Base-by-base conservation (phyloP, 2,329 filamentous ascomycete species). In the Aspergillus sp. region DNA sequence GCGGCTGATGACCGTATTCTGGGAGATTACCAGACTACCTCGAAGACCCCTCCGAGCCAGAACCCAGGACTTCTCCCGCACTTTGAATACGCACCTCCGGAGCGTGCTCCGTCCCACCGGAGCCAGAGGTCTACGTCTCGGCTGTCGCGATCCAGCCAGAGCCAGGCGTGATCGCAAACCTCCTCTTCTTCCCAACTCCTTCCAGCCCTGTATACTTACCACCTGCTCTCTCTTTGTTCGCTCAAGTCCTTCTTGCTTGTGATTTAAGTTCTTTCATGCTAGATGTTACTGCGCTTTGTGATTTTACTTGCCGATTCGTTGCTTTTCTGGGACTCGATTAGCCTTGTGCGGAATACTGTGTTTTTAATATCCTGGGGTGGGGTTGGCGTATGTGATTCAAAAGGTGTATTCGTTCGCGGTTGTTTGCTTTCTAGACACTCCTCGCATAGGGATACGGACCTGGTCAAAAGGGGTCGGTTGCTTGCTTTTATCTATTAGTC, bases 1-100 rank as follows among this genome's bases (percentile, higher is more conserved):
- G 72, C 74, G 8, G 70, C 74, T 4, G 76, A 81, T 55, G 80
- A 82, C 62, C 78, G 75, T n/a, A 70, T 82, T 23, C 71, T 82
- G 58, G 72, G 66, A 5, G 69, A 79, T 27, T 72, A 76, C 51
- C 68, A 71, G 7, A 57, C 70, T 2, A 65, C 72, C 2, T 74
- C 71, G 32, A 73, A 73, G 30, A 70, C 73, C 2, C 79, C 80
- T 32, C 80, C 79, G 0, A 82, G 79, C 58, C 80, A 82, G 63
- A 79, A 80, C 58, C 78, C 79, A 3, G 75, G 78, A 38, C 64
- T 81, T 8, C 71, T 75, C 47, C 79, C 79, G 2, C 75, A 75
- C 62, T 81, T 81, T 62, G 75, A 78, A 48, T 73, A 80, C 65
- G 74, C 71, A 3, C 76, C 78, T 5, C 68, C 74, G 11, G 62